Evolutionary conservation across 768 basidiomycete species (phyloP), one percentile per base, ranked within the genome.

Genomic region (Lyophyllum decastes): DNA sequence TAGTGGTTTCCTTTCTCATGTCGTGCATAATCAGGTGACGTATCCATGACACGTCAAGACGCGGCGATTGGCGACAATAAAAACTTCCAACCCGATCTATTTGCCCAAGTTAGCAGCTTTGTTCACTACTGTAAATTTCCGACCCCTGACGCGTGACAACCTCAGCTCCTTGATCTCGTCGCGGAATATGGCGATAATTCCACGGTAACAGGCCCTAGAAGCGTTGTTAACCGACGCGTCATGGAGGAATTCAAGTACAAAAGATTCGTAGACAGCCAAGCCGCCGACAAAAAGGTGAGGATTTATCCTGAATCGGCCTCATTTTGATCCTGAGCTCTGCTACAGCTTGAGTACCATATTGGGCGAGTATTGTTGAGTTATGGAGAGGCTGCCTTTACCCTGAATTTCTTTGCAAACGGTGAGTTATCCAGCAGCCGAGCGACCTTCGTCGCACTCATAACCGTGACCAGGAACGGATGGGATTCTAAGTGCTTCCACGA

Each of bases 401-500:
- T 62, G 43, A 62, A 62, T 22, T 62, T 62, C 35, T 62, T 62
- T 59, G 61, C 61, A 1, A 62, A 62, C 44, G 61, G 61, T 56
- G 33, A 52, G 53, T 35, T 26, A 27, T n/a, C 16, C 47, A 30
- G 27, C 16, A 4, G 1, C 16, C 22, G 2, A 14, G 14, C 16
- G 2, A n/a, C 27, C 26, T n/a, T 17, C 14, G n/a, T 38, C 33
- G 30, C 10, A 47, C 17, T 49, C 12, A 44, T 12, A 33, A 38
- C 4, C 40, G 0, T 2, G 6, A 40, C 10, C 25, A 62, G 61
- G 61, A 34, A 62, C 61, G 21, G 57, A 62, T 48, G 57, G 54
- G 19, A 56, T 44, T 10, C 48, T 62, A 1, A 53, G 53, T 21
- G 52, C 53, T 21, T 51, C 57, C 14, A 56, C 58, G 10, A 49